Evolutionary conservation across 202 grass and related monocot genomes (phyloP), one percentile per base, ranked within the genome.

Genomic region (Cymbopogon flexuosus): DNA sequence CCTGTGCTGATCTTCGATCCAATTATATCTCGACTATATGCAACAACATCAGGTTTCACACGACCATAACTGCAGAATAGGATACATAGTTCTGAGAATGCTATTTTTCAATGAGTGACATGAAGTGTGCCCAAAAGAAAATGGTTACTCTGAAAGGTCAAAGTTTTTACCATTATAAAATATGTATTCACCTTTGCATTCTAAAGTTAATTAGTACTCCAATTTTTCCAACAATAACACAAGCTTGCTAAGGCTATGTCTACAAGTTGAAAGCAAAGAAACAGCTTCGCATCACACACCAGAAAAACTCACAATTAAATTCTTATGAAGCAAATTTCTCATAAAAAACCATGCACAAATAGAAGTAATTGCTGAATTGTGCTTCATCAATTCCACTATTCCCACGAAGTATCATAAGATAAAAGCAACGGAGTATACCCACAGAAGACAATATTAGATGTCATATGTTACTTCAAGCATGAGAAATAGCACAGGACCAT

Each of bases 1-100:
- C 92, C 95, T 64, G 95, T 95, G 88, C 95, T 98, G 82, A 94
- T 98, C 91, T 95, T 98, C 5, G 95, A 98, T 65, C 95, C 95
- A 77, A 95, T 90, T 91, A 98, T 98, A 65, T 98, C 95, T 81
- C 92, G 90, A 79, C 95, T 93, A 81, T 94, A 98, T 56, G 95
- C 95, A 71, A 98, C 92, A 68, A 98, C 79, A 58, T 98, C 95
- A 65, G 95, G 95, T 84, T 98, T 98, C 18, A 98, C 88, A 63
- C 95, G 92, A n/a, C 95, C 95, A 92, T 98, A 98, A 61, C 95
- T 98, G 85, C 62, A 88, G 27, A 78, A 87, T 76, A 33, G 19
- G 87, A 79, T 59, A 18, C 23, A 84, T 19, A 88, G 5, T 27
- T 72, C 24, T 75, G 37, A 88, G 64, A 52, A 76, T 31, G 22